phyloP scores from a whole-genome alignment of 2,329 filamentous ascomycete genomes.

The Fusarium sp. region DNA sequence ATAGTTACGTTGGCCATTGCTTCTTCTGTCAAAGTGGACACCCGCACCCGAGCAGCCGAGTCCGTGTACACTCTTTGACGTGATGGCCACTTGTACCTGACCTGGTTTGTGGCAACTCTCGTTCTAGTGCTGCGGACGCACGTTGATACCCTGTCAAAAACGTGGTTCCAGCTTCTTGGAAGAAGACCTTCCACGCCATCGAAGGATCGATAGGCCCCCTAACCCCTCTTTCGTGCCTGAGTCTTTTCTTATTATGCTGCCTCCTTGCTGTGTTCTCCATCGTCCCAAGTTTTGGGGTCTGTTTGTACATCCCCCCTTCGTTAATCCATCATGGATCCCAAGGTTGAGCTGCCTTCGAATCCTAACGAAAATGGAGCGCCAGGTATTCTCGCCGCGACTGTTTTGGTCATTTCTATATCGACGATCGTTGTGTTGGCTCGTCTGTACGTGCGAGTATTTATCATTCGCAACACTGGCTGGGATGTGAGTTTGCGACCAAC shows the following conservation, averaged over 20 bases:
- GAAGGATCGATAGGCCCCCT: neutral
- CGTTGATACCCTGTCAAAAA: constrained; percentile 16
- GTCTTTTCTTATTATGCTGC: constrained; percentile 31
- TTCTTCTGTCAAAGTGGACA: neutral
- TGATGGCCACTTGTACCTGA: neutral
- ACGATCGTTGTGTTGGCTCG: constrained; percentile 58
- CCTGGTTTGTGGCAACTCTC: neutral
- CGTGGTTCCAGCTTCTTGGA: constrained; percentile 6
- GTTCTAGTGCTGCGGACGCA: constrained; percentile 13
- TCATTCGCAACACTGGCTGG: constrained; percentile 63
- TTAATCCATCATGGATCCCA: constrained; percentile 38
- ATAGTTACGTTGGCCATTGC: neutral
- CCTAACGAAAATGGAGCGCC: constrained; percentile 55
- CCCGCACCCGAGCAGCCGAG: neutral
- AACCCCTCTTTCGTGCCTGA: constrained; percentile 9
- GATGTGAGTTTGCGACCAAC: constrained; percentile 56
- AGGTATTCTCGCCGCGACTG: constrained; percentile 59
- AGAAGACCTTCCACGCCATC: constrained; percentile 1
- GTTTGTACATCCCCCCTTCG: constrained; percentile 6
- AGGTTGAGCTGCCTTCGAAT: constrained; percentile 47
- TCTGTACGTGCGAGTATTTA: constrained; percentile 61
- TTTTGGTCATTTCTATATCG: constrained; percentile 56
- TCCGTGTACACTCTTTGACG: neutral
- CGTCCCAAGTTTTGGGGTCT: constrained; percentile 23
- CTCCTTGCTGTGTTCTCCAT: constrained; percentile 12